Evolutionary conservation across 2,329 filamentous ascomycete species (phyloP), one percentile per base, ranked within the genome.

Genomic region (Verticillium albo-atrum): DNA sequence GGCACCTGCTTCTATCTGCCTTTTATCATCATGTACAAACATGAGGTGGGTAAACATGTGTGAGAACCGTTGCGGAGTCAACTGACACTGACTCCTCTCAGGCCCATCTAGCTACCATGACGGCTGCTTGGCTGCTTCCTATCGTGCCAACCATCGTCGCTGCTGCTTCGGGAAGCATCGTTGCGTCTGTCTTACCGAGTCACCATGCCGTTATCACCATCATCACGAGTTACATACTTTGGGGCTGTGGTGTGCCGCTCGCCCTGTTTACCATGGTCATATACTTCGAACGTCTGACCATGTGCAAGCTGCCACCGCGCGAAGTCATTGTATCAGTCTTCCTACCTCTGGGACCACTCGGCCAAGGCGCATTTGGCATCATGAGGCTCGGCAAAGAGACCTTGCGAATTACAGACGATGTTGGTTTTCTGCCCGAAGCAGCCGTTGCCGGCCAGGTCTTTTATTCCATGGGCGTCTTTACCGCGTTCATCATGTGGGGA

Each of bases 291-390:
- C 84, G 88, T 10, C 77, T 91, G 10, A 85, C 84, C 3, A 70
- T 90, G 3, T 83, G 90, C 71, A 85, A 86, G 35, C 77, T 90
- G 15, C 88, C 88, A 0, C 82, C 86, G 1, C 79, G 82, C 55
- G 88, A 89, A 67, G 83, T 86, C 58, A 86, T 90, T 50, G 86
- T 90, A 9, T 88, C 83, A 2, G 82, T 85, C 6, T 89, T 90
- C 64, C 73, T 91, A 0, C 88, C 88, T 1, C 76, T 90, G 0
- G 87, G 88, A 0, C 87, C 88, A 0, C 72, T 89, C 0, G 87
- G 87, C 0, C 85, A 89, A 69, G 88, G 87, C 17, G 86, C 84
- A 2, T 90, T 83, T 67, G 82, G 77, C 55, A 79, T 80, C 42
- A 77, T 82, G 69, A 78, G 82, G 63, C 72, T 79, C 2, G 83